Percentiles rank a stretch among this genome's conserved stretches.
Evolutionary conservation across 257 asterid species (phyloP).

Genomic region (Ajuga chamaepitys): DNA sequence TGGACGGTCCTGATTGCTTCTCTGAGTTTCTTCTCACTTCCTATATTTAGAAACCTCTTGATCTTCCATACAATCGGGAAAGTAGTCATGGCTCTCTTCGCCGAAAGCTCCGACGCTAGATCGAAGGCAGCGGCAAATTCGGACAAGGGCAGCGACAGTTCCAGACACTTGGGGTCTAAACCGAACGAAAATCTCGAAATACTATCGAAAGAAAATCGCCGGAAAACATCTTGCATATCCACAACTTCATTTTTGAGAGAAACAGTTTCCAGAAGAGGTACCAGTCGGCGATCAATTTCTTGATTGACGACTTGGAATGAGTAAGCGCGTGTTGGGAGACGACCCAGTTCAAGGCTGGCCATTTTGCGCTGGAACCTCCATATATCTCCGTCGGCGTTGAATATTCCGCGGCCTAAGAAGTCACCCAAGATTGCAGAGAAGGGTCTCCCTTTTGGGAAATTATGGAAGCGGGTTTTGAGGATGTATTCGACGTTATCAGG

Average conservation of each 20-base stretch:
- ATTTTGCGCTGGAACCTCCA: constrained; percentile 53
- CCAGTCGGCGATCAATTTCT: constrained; percentile 23
- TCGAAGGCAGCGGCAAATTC: constrained; percentile 36
- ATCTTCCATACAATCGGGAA: constrained; percentile 34
- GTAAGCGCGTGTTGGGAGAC: constrained; percentile 28
- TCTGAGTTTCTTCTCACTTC: constrained; percentile 31
- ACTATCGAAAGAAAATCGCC: constrained; percentile 29
- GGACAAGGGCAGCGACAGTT: constrained; percentile 23
- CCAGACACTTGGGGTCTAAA: constrained; percentile 28
- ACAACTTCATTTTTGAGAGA: neutral
- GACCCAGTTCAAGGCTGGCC: constrained; percentile 47
- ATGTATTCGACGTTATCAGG: constrained; percentile 66
- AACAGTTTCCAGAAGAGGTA: constrained; percentile 20
- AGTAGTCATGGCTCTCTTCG: constrained; percentile 32
- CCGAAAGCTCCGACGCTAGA: constrained; percentile 33
- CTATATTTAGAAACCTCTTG: constrained; percentile 24
- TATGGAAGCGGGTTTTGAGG: constrained; percentile 45
- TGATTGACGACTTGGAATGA: constrained; percentile 25
- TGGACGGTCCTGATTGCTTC: constrained; percentile 22
- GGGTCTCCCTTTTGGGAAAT: constrained; percentile 61
- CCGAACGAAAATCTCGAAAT: constrained; percentile 39
- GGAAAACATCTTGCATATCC: constrained; percentile 37
- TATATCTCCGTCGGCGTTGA: constrained; percentile 61
- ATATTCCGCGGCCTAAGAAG: constrained; percentile 59
- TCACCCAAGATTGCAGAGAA: constrained; percentile 62